Conservation (phyloP, 2,329 filamentous ascomycete species). For the Ceratocystis albifundus region DNA sequence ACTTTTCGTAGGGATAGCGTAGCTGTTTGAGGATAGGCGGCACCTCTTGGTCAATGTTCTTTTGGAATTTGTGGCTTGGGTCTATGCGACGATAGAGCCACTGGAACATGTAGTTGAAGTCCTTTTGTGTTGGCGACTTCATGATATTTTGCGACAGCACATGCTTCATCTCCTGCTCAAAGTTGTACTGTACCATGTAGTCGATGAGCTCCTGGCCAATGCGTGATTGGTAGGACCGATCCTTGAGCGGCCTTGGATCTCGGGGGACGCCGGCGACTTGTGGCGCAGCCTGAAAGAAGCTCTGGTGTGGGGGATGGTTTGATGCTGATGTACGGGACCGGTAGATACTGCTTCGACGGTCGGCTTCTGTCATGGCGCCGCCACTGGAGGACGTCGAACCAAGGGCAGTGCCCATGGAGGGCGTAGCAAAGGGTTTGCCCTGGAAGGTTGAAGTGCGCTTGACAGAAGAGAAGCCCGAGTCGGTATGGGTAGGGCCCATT, state of each 20-base stretch:
- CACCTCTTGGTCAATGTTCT: conserved; percentile 90
- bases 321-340: conserved; percentile 54
- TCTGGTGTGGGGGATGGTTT: conserved; percentile 66
- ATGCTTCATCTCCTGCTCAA: conserved; percentile 96
- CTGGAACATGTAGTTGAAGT: conserved; percentile 96
- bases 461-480: conserved; percentile 70
- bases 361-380: conserved; percentile 36
- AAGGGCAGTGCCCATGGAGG: conserved; percentile 34
- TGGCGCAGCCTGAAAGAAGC: conserved; percentile 85
- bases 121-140: conserved; percentile 91
- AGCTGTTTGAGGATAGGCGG: conserved; percentile 85
- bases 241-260: conserved; percentile 77
- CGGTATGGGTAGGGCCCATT: conserved; percentile 67
- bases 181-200: conserved; percentile 85
- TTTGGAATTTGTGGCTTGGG: conserved; percentile 83
- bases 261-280: conserved; percentile 68
- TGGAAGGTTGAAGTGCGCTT: conserved; percentile 72
- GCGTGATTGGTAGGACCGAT: conserved; percentile 64
- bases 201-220: conserved; percentile 86
- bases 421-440: conserved; percentile 56
- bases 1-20: conserved; percentile 87
- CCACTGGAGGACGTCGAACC: conserved; percentile 25
- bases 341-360: conserved; percentile 74
- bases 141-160: conserved; percentile 81
- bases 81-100: conserved; percentile 96